A percentile compares a stretch with the other conserved stretches of the same genome.
These are phyloP conservation scores for Marchantia polymorpha DNA, from an alignment of 225 moss, liverwort and hornwort species.

Conservation along the genomic window DNA sequence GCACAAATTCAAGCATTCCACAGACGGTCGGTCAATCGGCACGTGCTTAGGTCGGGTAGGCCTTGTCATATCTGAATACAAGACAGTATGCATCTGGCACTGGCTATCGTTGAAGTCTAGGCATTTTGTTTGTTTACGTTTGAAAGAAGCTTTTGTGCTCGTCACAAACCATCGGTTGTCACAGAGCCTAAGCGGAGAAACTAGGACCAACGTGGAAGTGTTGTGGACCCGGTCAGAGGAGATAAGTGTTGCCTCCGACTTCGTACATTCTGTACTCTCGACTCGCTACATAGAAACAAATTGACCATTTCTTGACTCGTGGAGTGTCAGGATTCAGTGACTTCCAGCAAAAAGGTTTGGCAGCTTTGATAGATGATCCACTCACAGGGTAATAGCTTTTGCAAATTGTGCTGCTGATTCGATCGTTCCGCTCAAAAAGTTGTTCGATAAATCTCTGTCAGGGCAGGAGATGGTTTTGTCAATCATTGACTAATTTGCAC, in stretches of 20 bases:
- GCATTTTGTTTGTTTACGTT: neutral
- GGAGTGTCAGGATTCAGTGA: neutral
- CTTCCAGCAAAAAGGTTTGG: neutral
- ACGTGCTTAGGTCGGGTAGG: too few species aligned
- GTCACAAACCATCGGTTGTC: neutral
- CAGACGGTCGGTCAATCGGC: too few species aligned
- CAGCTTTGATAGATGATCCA: neutral
- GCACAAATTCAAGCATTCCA: neutral
- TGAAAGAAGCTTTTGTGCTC: neutral
- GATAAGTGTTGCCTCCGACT: too few species aligned
- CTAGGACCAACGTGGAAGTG: neutral
- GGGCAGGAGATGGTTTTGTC: neutral
- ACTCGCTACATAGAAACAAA: too few species aligned
- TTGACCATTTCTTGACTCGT: too few species aligned
- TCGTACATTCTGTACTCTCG: too few species aligned
- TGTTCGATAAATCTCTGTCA: slow-evolving; percentile 40
- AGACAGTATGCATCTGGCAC: neutral
- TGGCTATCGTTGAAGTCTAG: neutral
- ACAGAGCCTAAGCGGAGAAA: neutral
- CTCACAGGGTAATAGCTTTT: slow-evolving; percentile 37
- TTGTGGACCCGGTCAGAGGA: too few species aligned
- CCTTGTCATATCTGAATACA: neutral
- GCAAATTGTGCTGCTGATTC: slow-evolving; percentile 37
- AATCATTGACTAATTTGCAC: neutral
- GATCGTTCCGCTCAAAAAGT: slow-evolving; percentile 42